Conservation (phyloP, 164 flowering plant species). For the Pachysandra terminalis region DNA sequence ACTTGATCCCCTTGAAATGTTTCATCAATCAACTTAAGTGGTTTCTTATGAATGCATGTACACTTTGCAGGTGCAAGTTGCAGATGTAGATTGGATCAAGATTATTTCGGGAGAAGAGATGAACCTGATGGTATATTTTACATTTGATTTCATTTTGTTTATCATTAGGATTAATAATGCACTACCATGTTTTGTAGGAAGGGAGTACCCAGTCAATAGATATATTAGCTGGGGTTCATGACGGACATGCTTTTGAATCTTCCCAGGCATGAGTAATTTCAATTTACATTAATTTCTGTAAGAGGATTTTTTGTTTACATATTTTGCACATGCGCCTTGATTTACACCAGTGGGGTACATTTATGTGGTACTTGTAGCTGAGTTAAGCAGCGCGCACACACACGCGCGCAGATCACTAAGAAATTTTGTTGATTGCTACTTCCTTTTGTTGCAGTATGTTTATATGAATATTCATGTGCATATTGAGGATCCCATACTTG, state of each 20-base stretch:
- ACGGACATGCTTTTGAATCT: constrained; percentile 68
- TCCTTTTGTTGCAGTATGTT: constrained; percentile 45
- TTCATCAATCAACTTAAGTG: background rate
- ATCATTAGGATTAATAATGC: constrained; percentile 1
- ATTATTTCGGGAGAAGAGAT: constrained; percentile 59
- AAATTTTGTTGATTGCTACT: background rate
- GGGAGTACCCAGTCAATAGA: constrained; percentile 48
- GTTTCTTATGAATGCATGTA: constrained; percentile 14
- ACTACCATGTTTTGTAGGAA: constrained; percentile 41
- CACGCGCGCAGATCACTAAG: too few relatives aligned
- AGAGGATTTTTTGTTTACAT: background rate
- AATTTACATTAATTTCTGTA: constrained; percentile 3
- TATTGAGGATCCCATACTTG: constrained; percentile 59
- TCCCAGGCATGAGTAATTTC: constrained; percentile 55
- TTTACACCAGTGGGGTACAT: too few relatives aligned
- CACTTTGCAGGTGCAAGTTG: constrained; percentile 68
- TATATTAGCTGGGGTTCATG: constrained; percentile 60
- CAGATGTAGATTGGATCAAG: constrained; percentile 90
- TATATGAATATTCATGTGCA: constrained; percentile 77
- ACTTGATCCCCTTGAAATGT: background rate
- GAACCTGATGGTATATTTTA: constrained; percentile 62
- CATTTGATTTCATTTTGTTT: background rate
- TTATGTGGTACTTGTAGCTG: too few relatives aligned
- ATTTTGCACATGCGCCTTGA: too few relatives aligned
- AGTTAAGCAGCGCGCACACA: too few relatives aligned